These are phyloP conservation scores for Cystofilobasidium ferigula DNA, from an alignment of 768 basidiomycete genomes.

Conservation along the genomic window DNA sequence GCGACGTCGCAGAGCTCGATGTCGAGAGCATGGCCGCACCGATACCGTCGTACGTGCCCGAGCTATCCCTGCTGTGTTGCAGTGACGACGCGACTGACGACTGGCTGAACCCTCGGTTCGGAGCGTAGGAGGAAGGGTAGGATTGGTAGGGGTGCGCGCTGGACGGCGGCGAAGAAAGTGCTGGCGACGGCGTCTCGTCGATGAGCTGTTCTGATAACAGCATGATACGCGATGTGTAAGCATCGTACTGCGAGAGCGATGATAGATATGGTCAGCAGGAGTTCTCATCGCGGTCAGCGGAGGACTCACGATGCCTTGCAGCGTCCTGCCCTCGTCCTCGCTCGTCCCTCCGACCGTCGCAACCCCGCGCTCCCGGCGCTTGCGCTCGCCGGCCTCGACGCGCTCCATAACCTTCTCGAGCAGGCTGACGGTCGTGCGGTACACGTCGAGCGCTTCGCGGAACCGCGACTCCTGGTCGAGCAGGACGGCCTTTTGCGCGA, in stretches of 20 bases:
- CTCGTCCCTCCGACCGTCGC: not conserved
- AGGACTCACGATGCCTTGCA: conserved; percentile 7
- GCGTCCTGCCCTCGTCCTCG: conserved; percentile 6
- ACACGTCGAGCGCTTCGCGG: conserved; percentile 1
- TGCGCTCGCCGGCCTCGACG: conserved; percentile 6
- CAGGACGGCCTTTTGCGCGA: conserved; percentile 7
- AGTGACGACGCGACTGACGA: not conserved
- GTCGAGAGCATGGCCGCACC: not conserved
- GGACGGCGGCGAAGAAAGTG: not conserved
- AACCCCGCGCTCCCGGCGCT: not conserved
- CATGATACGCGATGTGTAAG: conserved; percentile 5
- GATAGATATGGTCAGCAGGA: not conserved
- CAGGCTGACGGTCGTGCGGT: not conserved
- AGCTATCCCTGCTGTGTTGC: not conserved
- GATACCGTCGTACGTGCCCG: not conserved
- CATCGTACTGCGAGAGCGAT: conserved; percentile 1
- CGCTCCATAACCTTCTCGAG: conserved; percentile 8
- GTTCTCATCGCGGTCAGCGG: too few relatives aligned
- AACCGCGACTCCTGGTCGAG: conserved; percentile 5
- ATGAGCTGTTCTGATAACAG: conserved; percentile 1
- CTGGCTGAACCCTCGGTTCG: not conserved
- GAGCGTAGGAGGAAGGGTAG: not conserved
- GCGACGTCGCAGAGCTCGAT: not conserved
- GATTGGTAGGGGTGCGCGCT: not conserved
- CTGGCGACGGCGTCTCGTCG: not conserved